phyloP scores from a whole-genome alignment of 257 asterid genomes.

The Solanum commersonii region DNA sequence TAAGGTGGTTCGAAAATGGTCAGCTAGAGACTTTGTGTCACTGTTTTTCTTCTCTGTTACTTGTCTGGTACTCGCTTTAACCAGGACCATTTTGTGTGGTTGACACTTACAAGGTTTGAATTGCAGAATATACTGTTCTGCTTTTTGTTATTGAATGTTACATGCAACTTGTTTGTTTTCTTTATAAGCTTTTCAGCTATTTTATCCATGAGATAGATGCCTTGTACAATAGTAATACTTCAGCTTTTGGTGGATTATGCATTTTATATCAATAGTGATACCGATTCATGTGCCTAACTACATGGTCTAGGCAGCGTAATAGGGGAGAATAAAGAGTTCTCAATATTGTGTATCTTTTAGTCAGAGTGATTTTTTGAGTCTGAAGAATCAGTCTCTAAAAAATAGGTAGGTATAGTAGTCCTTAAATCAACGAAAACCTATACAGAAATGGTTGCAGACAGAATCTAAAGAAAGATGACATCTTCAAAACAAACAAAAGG shows the following conservation, averaged over 20 bases:
- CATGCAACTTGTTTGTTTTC: neutral
- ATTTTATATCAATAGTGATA: neutral
- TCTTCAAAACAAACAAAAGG: neutral
- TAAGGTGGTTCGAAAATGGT: slow-evolving; percentile 56
- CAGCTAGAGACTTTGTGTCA: slow-evolving; percentile 57
- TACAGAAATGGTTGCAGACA: too few species aligned
- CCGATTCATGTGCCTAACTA: neutral
- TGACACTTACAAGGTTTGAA: neutral
- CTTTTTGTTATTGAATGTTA: neutral
- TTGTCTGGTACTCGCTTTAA: slow-evolving; percentile 54
- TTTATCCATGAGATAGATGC: neutral
- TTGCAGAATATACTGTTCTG: slow-evolving; percentile 31
- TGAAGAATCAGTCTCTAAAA: neutral
- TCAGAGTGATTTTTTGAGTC: neutral
- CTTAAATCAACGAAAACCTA: too few species aligned
- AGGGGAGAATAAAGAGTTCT: neutral
- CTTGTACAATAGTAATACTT: neutral
- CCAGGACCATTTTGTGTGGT: slow-evolving; percentile 50
- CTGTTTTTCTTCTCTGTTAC: slow-evolving; percentile 60
- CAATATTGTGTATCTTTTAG: neutral
- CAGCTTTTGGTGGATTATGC: neutral
- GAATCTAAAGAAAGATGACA: neutral
- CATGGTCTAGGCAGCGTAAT: neutral
- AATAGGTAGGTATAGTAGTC: too few species aligned
- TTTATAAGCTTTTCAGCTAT: neutral